Conservation (phyloP, 257 asterid species). For the Solanum arcanum region DNA sequence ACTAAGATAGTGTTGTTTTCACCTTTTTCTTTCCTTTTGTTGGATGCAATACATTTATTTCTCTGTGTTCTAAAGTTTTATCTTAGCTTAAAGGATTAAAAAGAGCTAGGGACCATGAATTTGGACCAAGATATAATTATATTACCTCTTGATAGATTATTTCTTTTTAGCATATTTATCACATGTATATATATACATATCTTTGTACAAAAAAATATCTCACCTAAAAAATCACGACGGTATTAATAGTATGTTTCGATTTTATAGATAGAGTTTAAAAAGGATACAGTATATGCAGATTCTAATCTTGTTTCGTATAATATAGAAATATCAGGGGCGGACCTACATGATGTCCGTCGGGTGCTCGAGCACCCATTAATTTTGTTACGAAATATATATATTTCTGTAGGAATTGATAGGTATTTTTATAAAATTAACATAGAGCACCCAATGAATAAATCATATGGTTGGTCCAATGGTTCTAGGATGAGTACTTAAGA, state of each 20-base stretch:
- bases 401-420: too few relatives aligned
- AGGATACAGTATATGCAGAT: background rate
- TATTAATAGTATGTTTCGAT: background rate
- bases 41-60: background rate
- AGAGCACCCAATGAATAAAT: too few relatives aligned
- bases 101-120: background rate
- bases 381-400: too few relatives aligned
- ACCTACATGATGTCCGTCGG: too few relatives aligned
- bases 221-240: background rate
- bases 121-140: background rate
- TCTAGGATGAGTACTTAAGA: too few relatives aligned
- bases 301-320: background rate
- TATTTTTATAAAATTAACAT: too few relatives aligned
- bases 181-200: background rate
- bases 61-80: background rate
- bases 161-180: background rate
- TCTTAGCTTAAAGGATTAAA: background rate
- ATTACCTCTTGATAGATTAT: background rate
- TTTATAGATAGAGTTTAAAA: background rate
- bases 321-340: background rate
- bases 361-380: too few relatives aligned
- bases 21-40: background rate
- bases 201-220: background rate
- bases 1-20: background rate
- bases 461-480: too few relatives aligned